Evolutionary conservation across 805 yeast species (phyloP).

Genomic region (Cyberlindnera maritima): DNA sequence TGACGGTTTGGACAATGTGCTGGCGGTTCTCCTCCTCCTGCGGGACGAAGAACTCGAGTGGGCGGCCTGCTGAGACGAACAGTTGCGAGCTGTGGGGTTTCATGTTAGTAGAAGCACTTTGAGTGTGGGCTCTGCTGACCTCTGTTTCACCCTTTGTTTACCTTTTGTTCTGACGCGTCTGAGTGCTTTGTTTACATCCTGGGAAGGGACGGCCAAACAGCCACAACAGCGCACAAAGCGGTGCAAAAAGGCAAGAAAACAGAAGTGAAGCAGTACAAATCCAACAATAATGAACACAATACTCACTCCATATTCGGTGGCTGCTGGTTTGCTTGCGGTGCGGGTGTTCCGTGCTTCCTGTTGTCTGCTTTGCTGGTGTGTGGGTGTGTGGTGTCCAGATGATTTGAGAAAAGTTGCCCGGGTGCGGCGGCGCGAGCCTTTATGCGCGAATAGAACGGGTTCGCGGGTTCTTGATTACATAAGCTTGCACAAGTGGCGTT

Average conservation of each 20-base stretch:
- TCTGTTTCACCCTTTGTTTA: too few relatives aligned
- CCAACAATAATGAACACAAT: neutral
- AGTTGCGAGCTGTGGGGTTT: slow-evolving; percentile 1
- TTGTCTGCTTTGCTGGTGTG: neutral
- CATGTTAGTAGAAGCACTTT: neutral
- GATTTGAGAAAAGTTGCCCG: too few relatives aligned
- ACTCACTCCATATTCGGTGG: neutral
- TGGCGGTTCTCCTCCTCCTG: slow-evolving; percentile 20
- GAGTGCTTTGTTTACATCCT: neutral
- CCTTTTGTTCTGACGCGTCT: neutral
- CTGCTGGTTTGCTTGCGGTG: too few relatives aligned
- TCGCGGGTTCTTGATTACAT: too few relatives aligned
- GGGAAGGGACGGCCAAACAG: neutral
- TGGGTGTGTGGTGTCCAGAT: slow-evolving; percentile 7
- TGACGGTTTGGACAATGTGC: slow-evolving; percentile 10
- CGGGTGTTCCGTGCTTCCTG: too few relatives aligned
- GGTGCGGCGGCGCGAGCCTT: neutral
- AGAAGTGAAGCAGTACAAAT: neutral
- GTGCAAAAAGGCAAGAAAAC: neutral
- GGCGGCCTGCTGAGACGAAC: slow-evolving; percentile 8
- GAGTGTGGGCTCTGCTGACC: neutral
- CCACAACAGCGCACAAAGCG: too few relatives aligned
- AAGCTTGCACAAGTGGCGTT: too few relatives aligned
- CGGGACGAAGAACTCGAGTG: slow-evolving; percentile 24
- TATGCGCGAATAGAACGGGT: neutral